Conservation (phyloP, 768 basidiomycete species). For the Leccinum subgranulosum region DNA sequence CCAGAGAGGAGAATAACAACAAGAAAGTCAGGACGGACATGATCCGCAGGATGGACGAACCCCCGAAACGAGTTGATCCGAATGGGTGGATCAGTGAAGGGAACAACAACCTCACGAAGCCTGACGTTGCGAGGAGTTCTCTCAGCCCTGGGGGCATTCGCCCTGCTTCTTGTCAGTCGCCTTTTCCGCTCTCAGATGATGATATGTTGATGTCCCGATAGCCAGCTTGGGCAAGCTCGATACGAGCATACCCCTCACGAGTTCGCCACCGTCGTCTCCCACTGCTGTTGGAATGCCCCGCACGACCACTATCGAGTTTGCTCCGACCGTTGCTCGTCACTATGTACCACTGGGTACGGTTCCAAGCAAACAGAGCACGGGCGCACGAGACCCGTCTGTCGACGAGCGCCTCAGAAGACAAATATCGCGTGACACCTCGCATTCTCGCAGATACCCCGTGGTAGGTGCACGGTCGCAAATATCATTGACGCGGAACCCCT, state of each 20-base stretch:
- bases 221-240: slow-evolving; percentile 9
- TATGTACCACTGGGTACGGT: slow-evolving; percentile 24
- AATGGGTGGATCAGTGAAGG: slow-evolving; percentile 67
- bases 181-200: background rate
- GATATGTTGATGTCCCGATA: slow-evolving; percentile 3
- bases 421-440: slow-evolving; percentile 4
- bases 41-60: slow-evolving; percentile 71
- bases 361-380: slow-evolving; percentile 25
- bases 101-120: slow-evolving; percentile 19
- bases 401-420: slow-evolving; percentile 9
- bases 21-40: slow-evolving; percentile 58
- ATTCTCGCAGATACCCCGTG: slow-evolving; percentile 15
- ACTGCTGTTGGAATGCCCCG: slow-evolving; percentile 30
- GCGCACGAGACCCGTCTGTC: background rate
- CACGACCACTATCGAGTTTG: slow-evolving; percentile 54
- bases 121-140: slow-evolving; percentile 14
- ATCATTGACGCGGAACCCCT: slow-evolving; percentile 17
- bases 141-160: slow-evolving; percentile 32
- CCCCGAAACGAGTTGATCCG: slow-evolving; percentile 68
- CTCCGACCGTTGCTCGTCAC: slow-evolving; percentile 32
- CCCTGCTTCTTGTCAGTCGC: slow-evolving; percentile 9
- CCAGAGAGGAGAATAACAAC: slow-evolving; percentile 27
- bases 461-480: slow-evolving; percentile 6
- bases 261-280: slow-evolving; percentile 3
- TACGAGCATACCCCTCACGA: background rate